Evolutionary conservation across 225 moss, liverwort and hornwort genomes (phyloP).

Genomic region (Physcomitrium patens): DNA sequence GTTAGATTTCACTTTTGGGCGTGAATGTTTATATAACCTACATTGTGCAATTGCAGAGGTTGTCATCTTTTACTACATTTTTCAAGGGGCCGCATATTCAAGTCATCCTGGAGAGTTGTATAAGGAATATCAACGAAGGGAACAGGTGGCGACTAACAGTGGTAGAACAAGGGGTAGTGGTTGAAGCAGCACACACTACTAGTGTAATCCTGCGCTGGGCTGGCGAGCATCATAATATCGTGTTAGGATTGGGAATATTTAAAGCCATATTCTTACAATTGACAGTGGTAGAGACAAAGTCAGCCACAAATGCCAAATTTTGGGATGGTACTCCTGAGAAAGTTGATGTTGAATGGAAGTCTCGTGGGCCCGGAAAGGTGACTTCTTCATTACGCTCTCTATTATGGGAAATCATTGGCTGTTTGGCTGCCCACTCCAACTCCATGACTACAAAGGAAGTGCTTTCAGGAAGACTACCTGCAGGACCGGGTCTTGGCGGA

Average conservation of each 20-base stretch:
- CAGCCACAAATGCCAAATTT: conserved; percentile 31
- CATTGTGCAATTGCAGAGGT: conserved; percentile 57
- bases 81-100: conserved; percentile 66
- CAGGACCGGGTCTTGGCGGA: conserved; percentile 40
- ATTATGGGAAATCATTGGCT: conserved; percentile 80
- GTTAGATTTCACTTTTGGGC: not conserved
- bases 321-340: conserved; percentile 39
- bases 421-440: conserved; percentile 63
- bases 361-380: conserved; percentile 56
- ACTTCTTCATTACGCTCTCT: conserved; percentile 69
- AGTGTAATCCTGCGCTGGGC: conserved; percentile 76
- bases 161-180: conserved; percentile 51
- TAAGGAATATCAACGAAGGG: conserved; percentile 60
- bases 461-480: conserved; percentile 30
- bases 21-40: conserved; percentile 8
- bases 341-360: conserved; percentile 39
- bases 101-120: conserved; percentile 69
- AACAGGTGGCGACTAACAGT: conserved; percentile 49
- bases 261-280: conserved; percentile 47
- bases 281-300: conserved; percentile 48
- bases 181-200: conserved; percentile 73
- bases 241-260: conserved; percentile 56
- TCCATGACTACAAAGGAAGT: conserved; percentile 35
- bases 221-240: conserved; percentile 61
- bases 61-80: conserved; percentile 54